phyloP scores from a whole-genome alignment of 495 filamentous ascomycete genomes.

The Neurospora sp. region DNA sequence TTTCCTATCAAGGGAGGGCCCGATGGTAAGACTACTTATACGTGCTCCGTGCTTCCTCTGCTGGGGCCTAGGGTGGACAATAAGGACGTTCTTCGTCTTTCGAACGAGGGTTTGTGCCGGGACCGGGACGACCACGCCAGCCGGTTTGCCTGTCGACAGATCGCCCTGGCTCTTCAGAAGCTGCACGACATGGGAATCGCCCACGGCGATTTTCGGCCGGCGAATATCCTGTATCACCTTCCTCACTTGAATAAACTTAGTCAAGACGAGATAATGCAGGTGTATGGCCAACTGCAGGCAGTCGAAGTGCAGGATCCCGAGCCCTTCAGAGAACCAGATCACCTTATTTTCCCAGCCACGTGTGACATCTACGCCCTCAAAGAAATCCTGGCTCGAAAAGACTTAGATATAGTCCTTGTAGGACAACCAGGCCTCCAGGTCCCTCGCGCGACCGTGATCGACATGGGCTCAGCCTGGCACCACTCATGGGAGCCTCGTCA shows the following conservation, averaged over 20 bases:
- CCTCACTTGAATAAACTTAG: not conserved
- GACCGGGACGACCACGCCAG: not conserved
- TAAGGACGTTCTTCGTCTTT: not conserved
- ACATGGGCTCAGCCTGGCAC: not conserved
- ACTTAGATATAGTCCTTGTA: not conserved
- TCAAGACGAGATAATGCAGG: not conserved
- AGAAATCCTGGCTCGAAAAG: not conserved
- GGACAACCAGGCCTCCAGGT: not conserved
- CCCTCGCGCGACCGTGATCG: not conserved
- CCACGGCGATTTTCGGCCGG: constrained; percentile 2
- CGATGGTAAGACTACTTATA: not conserved
- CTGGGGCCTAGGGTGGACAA: not conserved
- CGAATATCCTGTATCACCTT: not conserved
- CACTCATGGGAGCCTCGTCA: not conserved
- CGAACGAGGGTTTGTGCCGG: not conserved
- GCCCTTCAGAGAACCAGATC: not conserved
- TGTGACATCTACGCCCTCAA: not conserved
- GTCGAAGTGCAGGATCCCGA: not conserved
- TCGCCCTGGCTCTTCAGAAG: not conserved
- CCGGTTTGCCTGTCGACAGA: not conserved
- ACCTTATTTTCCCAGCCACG: not conserved
- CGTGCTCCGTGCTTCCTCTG: not conserved
- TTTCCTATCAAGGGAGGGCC: not conserved
- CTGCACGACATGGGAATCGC: not conserved
- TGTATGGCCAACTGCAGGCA: not conserved